Evolutionary conservation across 441 rosid genomes (phyloP).

Genomic region (Croton setiger): DNA sequence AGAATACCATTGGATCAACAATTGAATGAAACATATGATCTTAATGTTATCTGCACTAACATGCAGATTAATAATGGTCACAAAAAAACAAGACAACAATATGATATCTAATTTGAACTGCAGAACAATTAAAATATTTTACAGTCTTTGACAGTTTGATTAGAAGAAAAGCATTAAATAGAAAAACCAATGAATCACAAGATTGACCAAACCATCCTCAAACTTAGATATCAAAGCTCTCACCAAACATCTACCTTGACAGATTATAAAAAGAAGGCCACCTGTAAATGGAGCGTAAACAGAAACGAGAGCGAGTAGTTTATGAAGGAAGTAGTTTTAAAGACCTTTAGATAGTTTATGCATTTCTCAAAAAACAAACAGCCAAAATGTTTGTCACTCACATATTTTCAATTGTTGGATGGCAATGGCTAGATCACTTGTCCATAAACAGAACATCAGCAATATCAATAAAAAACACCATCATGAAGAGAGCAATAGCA

Average conservation of each 20-base stretch:
- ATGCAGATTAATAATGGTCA: neutral
- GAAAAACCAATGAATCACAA: neutral
- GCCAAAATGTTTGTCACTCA: too few species aligned
- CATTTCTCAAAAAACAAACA: too few species aligned
- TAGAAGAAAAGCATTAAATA: neutral
- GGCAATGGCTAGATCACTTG: too few species aligned
- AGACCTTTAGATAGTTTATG: too few species aligned
- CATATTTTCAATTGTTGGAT: too few species aligned
- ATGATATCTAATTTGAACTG: neutral
- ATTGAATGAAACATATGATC: slow-evolving; percentile 2
- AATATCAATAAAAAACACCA: neutral
- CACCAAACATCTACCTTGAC: neutral
- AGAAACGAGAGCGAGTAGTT: too few species aligned
- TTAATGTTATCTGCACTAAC: neutral
- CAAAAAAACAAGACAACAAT: neutral
- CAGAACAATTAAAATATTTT: neutral
- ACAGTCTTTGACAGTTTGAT: neutral
- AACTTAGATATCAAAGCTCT: neutral
- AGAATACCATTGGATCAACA: neutral
- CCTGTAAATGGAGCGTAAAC: too few species aligned
- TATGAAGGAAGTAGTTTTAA: too few species aligned
- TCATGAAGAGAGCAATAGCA: neutral
- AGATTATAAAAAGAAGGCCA: too few species aligned
- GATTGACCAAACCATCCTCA: neutral
- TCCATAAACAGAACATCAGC: too few species aligned